Percentiles rank a stretch among this genome's conserved stretches.
These are phyloP conservation scores for Skeletonema costatum DNA, from an alignment of 108 stramenopile species.

Conservation along the genomic window DNA sequence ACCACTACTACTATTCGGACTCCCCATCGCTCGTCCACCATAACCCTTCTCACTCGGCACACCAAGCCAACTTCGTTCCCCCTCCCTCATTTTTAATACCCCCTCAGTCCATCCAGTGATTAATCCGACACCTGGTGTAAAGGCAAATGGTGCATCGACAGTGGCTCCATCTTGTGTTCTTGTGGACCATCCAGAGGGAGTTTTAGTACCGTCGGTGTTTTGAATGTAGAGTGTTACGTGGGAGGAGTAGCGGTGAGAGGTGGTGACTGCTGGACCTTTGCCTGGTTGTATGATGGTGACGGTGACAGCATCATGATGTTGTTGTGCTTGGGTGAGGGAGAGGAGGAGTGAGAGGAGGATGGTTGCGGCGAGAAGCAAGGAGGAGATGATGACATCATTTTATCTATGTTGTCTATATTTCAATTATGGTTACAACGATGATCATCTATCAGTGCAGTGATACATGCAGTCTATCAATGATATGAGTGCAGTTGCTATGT, in stretches of 20 bases:
- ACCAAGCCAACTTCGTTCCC: constrained; percentile 56
- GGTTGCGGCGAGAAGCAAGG: not conserved
- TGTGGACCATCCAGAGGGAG: constrained; percentile 65
- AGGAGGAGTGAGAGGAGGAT: constrained; percentile 5
- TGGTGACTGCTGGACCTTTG: constrained; percentile 44
- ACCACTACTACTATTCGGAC: constrained; percentile 18
- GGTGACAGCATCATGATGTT: not conserved
- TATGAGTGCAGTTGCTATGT: no score
- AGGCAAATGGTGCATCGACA: constrained; percentile 53
- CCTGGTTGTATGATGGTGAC: constrained; percentile 28
- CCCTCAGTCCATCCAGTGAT: constrained; percentile 74
- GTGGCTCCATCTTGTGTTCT: constrained; percentile 56
- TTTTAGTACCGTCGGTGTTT: constrained; percentile 50
- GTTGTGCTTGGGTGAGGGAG: constrained; percentile 5
- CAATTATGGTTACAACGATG: no score
- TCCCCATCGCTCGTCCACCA: constrained; percentile 55
- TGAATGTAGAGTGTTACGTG: constrained; percentile 71
- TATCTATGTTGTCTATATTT: no score
- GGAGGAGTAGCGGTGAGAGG: constrained; percentile 33
- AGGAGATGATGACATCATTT: not conserved
- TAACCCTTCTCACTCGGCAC: constrained; percentile 63
- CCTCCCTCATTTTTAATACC: constrained; percentile 67
- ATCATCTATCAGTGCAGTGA: no score
- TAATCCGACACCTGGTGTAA: constrained; percentile 63
- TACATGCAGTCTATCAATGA: no score